A percentile compares a stretch with the other conserved stretches of the same genome.
phyloP scores from a whole-genome alignment of 208 protist species.

The Acanthamoeba sp. region DNA sequence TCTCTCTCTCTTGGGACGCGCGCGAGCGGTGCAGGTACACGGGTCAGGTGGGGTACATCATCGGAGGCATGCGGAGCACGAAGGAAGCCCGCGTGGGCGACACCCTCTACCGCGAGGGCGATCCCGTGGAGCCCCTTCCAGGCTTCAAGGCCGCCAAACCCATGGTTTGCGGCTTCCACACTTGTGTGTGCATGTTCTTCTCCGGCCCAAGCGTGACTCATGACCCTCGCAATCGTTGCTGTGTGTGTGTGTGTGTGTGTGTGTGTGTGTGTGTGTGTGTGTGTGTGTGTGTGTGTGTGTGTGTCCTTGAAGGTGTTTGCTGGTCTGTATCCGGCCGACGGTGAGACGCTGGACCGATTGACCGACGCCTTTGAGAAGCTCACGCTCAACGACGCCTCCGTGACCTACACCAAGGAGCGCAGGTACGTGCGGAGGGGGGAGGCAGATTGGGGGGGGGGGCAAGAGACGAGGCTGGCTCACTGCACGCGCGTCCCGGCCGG shows the following conservation, averaged over 20 bases:
- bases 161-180: conserved; percentile 77
- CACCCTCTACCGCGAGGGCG: conserved; percentile 92
- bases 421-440: conserved; percentile 38
- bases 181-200: no score
- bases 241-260: not conserved
- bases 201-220: no score
- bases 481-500: not conserved
- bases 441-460: no score
- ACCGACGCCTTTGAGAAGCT: conserved; percentile 94
- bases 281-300: not conserved
- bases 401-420: conserved; percentile 88
- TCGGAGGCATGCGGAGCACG: conserved; percentile 91
- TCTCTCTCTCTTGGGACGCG: no score
- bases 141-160: conserved; percentile 87
- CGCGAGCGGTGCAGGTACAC: conserved; percentile 77
- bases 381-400: conserved; percentile 95
- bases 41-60: conserved; percentile 97
- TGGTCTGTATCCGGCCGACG: conserved; percentile 96
- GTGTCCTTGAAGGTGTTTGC: conserved; percentile 96
- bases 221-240: no score
- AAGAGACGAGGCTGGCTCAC: no score
- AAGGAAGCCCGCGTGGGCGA: conserved; percentile 96
- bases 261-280: not conserved
- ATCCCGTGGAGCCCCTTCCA: conserved; percentile 83
- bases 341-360: conserved; percentile 91